Conservation (phyloP, 2,329 filamentous ascomycete species). For the Fusarium albosuccineum region DNA sequence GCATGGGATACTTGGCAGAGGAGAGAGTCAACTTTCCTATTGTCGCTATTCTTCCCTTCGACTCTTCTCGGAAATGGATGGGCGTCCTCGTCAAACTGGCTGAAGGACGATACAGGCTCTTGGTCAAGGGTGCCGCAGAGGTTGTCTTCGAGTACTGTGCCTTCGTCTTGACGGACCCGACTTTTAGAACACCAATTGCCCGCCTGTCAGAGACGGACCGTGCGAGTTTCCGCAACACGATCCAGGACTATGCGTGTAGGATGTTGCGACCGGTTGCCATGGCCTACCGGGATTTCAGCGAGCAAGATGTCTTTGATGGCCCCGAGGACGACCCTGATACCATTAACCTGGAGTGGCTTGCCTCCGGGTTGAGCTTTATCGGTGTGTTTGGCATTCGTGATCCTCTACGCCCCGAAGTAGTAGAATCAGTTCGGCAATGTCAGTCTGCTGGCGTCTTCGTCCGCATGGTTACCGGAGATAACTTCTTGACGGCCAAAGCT, state of each 20-base stretch:
- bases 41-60: constrained; percentile 65
- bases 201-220: constrained; percentile 51
- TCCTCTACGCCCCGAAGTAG: constrained; percentile 70
- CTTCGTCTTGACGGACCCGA: constrained; percentile 60
- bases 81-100: constrained; percentile 64
- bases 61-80: constrained; percentile 69
- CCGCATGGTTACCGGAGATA: constrained; percentile 68
- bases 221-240: constrained; percentile 50
- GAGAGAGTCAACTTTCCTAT: constrained; percentile 62
- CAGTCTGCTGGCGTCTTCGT: constrained; percentile 73
- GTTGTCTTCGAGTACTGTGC: constrained; percentile 63
- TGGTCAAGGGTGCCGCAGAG: constrained; percentile 71
- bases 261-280: constrained; percentile 82
- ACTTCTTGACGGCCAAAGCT: constrained; percentile 70
- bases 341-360: constrained; percentile 55
- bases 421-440: constrained; percentile 70
- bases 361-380: constrained; percentile 77
- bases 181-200: constrained; percentile 44
- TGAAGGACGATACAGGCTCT: constrained; percentile 61
- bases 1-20: constrained; percentile 59
- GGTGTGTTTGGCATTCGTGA: constrained; percentile 77
- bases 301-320: constrained; percentile 74
- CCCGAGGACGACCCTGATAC: constrained; percentile 50
- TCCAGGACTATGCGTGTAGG: constrained; percentile 70
- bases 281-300: constrained; percentile 78